These are phyloP conservation scores for Symbiodinium pilosum DNA, from an alignment of 73 alveolate genomes.

Conservation along the genomic window DNA sequence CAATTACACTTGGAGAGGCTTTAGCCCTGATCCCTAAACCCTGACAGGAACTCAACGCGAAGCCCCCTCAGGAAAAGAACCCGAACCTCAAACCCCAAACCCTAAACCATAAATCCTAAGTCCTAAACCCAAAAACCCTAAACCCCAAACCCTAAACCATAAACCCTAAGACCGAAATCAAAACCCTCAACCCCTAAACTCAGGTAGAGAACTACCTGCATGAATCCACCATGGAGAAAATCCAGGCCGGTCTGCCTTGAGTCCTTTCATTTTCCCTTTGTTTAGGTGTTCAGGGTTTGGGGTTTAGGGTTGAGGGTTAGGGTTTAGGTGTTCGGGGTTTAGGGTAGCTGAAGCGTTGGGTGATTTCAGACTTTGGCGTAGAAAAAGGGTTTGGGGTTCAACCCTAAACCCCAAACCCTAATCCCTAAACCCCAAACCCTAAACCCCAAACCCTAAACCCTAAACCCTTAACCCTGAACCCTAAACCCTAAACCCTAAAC, in stretches of 20 bases:
- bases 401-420: too few relatives aligned
- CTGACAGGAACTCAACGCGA: too few relatives aligned
- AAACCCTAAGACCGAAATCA: neutral
- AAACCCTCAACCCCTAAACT: neutral
- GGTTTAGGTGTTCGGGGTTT: neutral
- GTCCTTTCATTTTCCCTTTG: neutral
- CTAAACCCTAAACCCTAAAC: neutral
- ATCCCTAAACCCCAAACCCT: too few relatives aligned
- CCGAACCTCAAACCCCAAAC: neutral
- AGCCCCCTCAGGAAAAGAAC: too few relatives aligned
- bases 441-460: too few relatives aligned
- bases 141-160: conserved; percentile 4
- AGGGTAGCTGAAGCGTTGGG: neutral
- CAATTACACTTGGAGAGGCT: too few relatives aligned
- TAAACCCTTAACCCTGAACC: neutral
- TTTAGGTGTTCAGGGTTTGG: neutral
- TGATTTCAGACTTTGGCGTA: too few relatives aligned
- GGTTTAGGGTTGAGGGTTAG: too few relatives aligned
- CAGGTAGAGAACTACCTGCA: conserved; percentile 85
- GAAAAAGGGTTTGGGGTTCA: too few relatives aligned
- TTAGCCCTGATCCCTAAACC: too few relatives aligned
- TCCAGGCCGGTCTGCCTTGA: conserved; percentile 7
- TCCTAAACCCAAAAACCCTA: neutral
- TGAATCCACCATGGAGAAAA: conserved; percentile 73
- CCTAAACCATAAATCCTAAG: neutral